Evolutionary conservation across 1,139 yeast genomes (phyloP).

Genomic region (Lodderomyces orthopsilosis): DNA sequence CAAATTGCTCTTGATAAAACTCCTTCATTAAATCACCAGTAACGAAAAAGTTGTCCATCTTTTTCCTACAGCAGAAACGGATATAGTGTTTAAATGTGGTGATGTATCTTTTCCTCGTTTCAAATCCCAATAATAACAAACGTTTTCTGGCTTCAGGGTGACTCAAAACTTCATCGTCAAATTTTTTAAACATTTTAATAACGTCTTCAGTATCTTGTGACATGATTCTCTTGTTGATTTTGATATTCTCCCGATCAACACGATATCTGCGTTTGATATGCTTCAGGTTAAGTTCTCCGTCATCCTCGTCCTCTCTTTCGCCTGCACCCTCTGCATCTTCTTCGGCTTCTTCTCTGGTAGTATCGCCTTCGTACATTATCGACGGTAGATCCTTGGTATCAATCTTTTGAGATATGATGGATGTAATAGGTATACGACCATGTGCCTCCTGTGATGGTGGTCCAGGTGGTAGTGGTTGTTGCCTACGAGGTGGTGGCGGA

Average conservation of each 20-base stretch:
- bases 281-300: slow-evolving; percentile 8
- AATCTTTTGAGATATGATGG: slow-evolving; percentile 19
- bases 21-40: slow-evolving; percentile 19
- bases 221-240: slow-evolving; percentile 18
- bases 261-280: slow-evolving; percentile 15
- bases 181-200: slow-evolving; percentile 18
- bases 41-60: slow-evolving; percentile 16
- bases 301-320: not conserved
- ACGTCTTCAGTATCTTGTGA: slow-evolving; percentile 19
- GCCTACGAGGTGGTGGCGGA: not conserved
- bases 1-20: slow-evolving; percentile 18
- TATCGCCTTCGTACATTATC: slow-evolving; percentile 6
- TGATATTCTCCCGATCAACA: slow-evolving; percentile 17
- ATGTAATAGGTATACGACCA: slow-evolving; percentile 16
- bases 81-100: slow-evolving; percentile 19
- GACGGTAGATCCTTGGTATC: slow-evolving; percentile 14
- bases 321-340: not conserved
- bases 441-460: not conserved
- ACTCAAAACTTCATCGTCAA: slow-evolving; percentile 18
- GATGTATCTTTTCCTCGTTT: slow-evolving; percentile 18
- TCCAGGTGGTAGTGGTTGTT: not conserved
- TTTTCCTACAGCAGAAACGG: slow-evolving; percentile 17
- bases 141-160: slow-evolving; percentile 17
- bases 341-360: not conserved
- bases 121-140: slow-evolving; percentile 17